Evolutionary conservation across 257 asterid genomes (phyloP), one percentile per base, ranked within the genome.

Genomic region (Capsicum baccatum): DNA sequence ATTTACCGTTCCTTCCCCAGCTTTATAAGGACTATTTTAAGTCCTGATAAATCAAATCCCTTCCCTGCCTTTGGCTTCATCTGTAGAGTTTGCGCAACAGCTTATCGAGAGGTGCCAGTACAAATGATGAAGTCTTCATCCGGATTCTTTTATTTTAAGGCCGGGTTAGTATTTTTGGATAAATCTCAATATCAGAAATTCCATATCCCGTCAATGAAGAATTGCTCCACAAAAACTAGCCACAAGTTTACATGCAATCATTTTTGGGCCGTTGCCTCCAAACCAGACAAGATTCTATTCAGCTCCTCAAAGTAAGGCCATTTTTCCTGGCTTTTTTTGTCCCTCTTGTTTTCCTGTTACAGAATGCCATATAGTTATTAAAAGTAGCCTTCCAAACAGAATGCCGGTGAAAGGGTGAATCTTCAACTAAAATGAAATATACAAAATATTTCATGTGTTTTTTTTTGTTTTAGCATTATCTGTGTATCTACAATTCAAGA

Each of bases 291-390:
- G 54, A 94, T 93, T 21, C 70, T 83, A 83, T 86, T 64, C 90
- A 94, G 81, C 47, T 90, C 96, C 87, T 92, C 92, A 37, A 85
- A 94, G 85, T 90, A 91, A 4, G 97, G 92, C 98, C 98, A 94
- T 83, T 84, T 83, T 83, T 87, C 86, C 58, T 66, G 92, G 56
- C 81, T 80, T 83, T 89, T 87, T 16, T 48, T 7, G 59, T 91
- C 95, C 42, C 59, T 59, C 92, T 90, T 92, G 73, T 89, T 85
- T 85, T 91, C 94, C 98, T 94, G 95, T 84, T 87, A 74, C 71
- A 83, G 39, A 33, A 83, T 21, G 42, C 56, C 68, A 59, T 44
- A 13, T 80, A 44, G 15, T 33, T 71, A 21, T 44, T 82, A 67
- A 78, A 54, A 54, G 66, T 54, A 55, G 50, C 26, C 48, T 54